Conservation (phyloP, 352 stramenopile genomes). For the Pythium oligandrum region DNA sequence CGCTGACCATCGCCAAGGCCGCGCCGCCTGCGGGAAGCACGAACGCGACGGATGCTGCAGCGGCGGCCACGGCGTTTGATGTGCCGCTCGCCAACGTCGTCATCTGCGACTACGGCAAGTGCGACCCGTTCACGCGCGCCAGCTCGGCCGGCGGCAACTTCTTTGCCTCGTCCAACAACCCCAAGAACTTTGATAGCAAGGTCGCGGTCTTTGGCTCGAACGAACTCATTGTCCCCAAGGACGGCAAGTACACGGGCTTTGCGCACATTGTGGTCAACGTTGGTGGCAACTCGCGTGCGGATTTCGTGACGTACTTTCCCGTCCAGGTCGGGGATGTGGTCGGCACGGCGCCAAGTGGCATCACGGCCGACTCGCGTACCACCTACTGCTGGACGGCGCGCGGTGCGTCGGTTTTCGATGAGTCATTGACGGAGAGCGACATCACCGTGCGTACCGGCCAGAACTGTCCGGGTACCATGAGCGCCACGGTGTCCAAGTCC, state of each 20-base stretch:
- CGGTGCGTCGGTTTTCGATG: slow-evolving; percentile 58
- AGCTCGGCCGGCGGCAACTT: slow-evolving; percentile 26
- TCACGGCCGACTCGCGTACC: slow-evolving; percentile 55
- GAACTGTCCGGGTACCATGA: slow-evolving; percentile 68
- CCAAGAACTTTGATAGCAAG: slow-evolving; percentile 51
- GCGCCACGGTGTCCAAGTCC: slow-evolving; percentile 46
- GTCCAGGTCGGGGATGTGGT: slow-evolving; percentile 65
- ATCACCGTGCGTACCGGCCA: slow-evolving; percentile 57
- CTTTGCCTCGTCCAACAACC: slow-evolving; percentile 66
- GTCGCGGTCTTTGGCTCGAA: slow-evolving; percentile 55
- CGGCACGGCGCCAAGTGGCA: slow-evolving; percentile 33
- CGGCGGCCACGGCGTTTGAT: slow-evolving; percentile 27
- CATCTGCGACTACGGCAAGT: slow-evolving; percentile 74
- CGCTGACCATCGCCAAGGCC: slow-evolving; percentile 30
- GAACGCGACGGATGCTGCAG: slow-evolving; percentile 19
- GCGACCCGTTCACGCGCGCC: slow-evolving; percentile 52
- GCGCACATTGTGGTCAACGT: slow-evolving; percentile 67
- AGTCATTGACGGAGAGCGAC: slow-evolving; percentile 32
- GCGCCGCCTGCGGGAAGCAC: slow-evolving; percentile 40
- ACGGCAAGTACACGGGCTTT: slow-evolving; percentile 78
- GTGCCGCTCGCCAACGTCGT: slow-evolving; percentile 66
- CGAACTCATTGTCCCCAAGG: slow-evolving; percentile 66
- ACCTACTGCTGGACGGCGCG: slow-evolving; percentile 71
- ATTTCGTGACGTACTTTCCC: slow-evolving; percentile 79
- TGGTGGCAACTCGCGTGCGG: slow-evolving; percentile 50